Conservation (phyloP, 495 filamentous ascomycete species). For the Podospora comata region DNA sequence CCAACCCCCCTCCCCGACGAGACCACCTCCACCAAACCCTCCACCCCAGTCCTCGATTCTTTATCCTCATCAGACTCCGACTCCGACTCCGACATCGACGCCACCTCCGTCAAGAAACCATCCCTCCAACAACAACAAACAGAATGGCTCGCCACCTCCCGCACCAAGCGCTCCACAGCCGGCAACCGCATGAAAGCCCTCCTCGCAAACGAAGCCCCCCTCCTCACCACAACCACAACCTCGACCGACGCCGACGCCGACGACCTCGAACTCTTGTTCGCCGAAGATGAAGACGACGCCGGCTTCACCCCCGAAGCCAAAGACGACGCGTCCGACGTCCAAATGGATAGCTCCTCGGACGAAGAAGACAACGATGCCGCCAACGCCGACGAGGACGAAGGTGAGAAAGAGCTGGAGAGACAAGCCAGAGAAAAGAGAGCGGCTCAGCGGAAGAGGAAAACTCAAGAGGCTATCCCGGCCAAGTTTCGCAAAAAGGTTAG, state of each 20-base stretch:
- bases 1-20: constrained; percentile 19
- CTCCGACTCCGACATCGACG: constrained; percentile 27
- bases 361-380: constrained; percentile 71
- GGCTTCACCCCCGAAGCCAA: constrained; percentile 69
- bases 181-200: constrained; percentile 80
- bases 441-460: constrained; percentile 69
- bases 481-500: constrained; percentile 56
- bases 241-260: constrained; percentile 51
- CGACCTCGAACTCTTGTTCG: constrained; percentile 76
- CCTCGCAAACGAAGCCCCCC: constrained; percentile 68
- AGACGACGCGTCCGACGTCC: constrained; percentile 70
- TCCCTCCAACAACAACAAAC: constrained; percentile 37
- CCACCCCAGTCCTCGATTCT: constrained; percentile 24
- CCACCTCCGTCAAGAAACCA: constrained; percentile 6
- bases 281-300: constrained; percentile 81
- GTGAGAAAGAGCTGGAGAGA: constrained; percentile 62
- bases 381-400: constrained; percentile 64
- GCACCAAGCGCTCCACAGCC: constrained; percentile 78
- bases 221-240: not conserved
- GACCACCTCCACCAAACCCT: constrained; percentile 23
- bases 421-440: constrained; percentile 50
- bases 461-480: constrained; percentile 56
- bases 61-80: constrained; percentile 23
- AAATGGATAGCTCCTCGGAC: constrained; percentile 78
- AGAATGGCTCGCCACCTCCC: constrained; percentile 74